A percentile compares a stretch with the other conserved stretches of the same genome.
phyloP scores from a whole-genome alignment of 495 filamentous ascomycete genomes.

The Xylaria castorea region DNA sequence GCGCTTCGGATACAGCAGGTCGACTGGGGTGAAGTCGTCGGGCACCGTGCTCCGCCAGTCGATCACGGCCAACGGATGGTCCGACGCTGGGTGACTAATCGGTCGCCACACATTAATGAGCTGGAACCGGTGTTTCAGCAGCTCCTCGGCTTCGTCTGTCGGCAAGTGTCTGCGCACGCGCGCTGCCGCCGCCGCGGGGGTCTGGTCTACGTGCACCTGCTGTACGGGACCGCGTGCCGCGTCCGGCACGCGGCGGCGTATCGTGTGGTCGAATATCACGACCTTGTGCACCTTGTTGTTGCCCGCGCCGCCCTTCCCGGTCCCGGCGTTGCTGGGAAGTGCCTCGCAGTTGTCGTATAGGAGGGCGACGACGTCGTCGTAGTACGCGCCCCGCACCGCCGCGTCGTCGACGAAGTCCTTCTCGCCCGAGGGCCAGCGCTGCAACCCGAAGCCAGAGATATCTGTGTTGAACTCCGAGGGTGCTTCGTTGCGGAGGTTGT shows the following conservation, averaged over 20 bases:
- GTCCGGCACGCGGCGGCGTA: constrained; percentile 63
- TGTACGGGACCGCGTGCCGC: constrained; percentile 71
- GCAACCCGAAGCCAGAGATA: constrained; percentile 50
- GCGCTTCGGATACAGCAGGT: constrained; percentile 75
- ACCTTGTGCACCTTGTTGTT: constrained; percentile 58
- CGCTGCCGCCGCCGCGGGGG: constrained; percentile 62
- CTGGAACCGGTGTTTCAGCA: constrained; percentile 67
- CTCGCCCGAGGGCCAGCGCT: constrained; percentile 49
- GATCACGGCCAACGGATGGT: constrained; percentile 73
- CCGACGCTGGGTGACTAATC: constrained; percentile 67
- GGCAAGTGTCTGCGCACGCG: constrained; percentile 71
- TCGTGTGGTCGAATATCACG: constrained; percentile 87
- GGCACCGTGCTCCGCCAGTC: constrained; percentile 66
- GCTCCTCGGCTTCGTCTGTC: constrained; percentile 57
- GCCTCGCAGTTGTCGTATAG: constrained; percentile 54
- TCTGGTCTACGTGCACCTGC: constrained; percentile 85
- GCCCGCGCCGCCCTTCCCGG: neutral
- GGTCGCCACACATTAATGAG: constrained; percentile 90
- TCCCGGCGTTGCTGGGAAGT: constrained; percentile 54
- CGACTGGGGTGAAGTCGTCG: constrained; percentile 69
- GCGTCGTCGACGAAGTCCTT: constrained; percentile 66
- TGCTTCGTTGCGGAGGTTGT: constrained; percentile 39
- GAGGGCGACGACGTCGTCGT: constrained; percentile 78
- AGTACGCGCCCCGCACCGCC: constrained; percentile 70
- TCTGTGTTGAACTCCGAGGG: constrained; percentile 45